These are phyloP conservation scores for Mycogone perniciosa DNA, from an alignment of 2,329 filamentous ascomycete species.

Conservation along the genomic window DNA sequence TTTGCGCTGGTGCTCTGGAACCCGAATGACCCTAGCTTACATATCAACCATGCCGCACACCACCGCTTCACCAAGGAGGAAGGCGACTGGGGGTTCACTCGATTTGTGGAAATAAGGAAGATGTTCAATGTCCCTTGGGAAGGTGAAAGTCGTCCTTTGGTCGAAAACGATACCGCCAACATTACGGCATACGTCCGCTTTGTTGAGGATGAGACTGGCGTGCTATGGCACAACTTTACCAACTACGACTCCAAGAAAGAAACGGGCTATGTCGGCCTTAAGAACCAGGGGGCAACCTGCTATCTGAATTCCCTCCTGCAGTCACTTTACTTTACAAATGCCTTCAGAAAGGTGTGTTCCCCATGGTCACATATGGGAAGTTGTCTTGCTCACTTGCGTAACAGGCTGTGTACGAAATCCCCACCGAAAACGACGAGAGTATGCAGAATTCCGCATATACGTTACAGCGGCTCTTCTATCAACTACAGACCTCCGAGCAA, in stretches of 20 bases:
- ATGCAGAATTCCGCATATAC: slow-evolving; percentile 87
- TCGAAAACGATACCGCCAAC: slow-evolving; percentile 70
- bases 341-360: slow-evolving; percentile 72
- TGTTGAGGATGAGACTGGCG: slow-evolving; percentile 80
- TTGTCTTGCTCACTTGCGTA: slow-evolving; percentile 10
- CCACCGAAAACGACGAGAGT: slow-evolving; percentile 77
- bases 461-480: slow-evolving; percentile 89
- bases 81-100: slow-evolving; percentile 97
- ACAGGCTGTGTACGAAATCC: slow-evolving; percentile 93
- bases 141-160: slow-evolving; percentile 58
- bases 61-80: slow-evolving; percentile 96
- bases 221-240: slow-evolving; percentile 84
- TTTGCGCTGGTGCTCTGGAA: slow-evolving; percentile 95
- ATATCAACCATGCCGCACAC: slow-evolving; percentile 74
- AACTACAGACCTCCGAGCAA: slow-evolving; percentile 75
- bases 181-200: slow-evolving; percentile 78
- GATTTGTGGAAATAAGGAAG: slow-evolving; percentile 81
- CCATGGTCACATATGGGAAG: not conserved
- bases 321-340: slow-evolving; percentile 81
- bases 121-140: slow-evolving; percentile 79
- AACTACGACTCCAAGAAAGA: slow-evolving; percentile 99
- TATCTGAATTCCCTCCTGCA: slow-evolving; percentile 82
- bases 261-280: slow-evolving; percentile 91
- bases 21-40: slow-evolving; percentile 81
- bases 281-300: slow-evolving; percentile 92